Evolutionary conservation across 2,329 filamentous ascomycete species (phyloP), one percentile per base, ranked within the genome.

Genomic region (Paecilomyces sp.): DNA sequence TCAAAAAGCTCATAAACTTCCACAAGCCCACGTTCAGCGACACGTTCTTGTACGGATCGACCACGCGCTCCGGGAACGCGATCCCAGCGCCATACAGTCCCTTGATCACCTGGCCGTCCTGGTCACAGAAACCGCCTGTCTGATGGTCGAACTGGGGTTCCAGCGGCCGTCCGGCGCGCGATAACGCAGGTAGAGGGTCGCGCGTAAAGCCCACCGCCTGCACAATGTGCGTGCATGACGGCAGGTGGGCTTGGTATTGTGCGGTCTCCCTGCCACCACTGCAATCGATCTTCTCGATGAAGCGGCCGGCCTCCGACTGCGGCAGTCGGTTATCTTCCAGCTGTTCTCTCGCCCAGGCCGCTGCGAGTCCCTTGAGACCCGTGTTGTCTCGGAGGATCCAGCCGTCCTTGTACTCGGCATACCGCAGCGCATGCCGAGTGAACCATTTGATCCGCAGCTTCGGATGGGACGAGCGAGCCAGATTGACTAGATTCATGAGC

Each of bases 381-480:
- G 85, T 88, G 70, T 87, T 88, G 67, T 88, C 85, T 58, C 83
- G 80, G 28, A 85, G 71, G 61, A 87, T 86, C 84, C 85, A 87
- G 60, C 82, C 83, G 62, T 85, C 84, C 72, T 78, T 83, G 68
- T 81, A 83, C 65, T 84, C 80, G 15, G 85, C 85, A 63, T 88
- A 88, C 25, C 83, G 81, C 9, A 88, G 77, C 1, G 78, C 72
- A 64, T 85, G 82, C n/a, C 85, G 79, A 31, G 76, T 85, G 71
- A 88, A 86, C 85, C 85, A 88, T 65, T 82, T 83, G 58, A 87
- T 77, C 31, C 77, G 78, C 2, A 88, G 75, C 5, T 78, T 68
- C 0, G 82, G 80, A 61, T 86, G 83, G 0, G 79, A 79, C 31
- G 76, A 76, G 24, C 71, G 71, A 11, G 81, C 81, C 4, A 87